These are phyloP conservation scores for Chrysochromulina tobinii DNA, from an alignment of 78 protist genomes.

Conservation along the genomic window DNA sequence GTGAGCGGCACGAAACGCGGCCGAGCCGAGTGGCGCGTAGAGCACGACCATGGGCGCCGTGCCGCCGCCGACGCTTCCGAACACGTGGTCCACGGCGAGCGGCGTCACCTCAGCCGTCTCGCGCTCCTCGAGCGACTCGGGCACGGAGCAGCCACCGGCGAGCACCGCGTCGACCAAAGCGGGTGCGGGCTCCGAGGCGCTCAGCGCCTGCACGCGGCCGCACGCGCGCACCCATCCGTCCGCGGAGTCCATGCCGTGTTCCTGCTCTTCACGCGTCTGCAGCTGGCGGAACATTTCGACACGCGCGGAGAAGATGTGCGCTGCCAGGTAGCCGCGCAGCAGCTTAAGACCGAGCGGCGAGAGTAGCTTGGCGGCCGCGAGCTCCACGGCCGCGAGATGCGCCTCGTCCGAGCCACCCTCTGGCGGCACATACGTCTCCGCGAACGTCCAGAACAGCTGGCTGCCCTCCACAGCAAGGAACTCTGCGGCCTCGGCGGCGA, in stretches of 20 bases:
- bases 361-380: not conserved
- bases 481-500: constrained; percentile 26
- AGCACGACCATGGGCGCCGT: not conserved
- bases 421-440: not conserved
- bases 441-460: not conserved
- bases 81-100: not conserved
- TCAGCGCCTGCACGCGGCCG: not conserved
- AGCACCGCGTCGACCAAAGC: not conserved
- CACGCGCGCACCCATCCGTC: not conserved
- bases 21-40: constrained; percentile 26
- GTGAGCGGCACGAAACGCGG: not conserved
- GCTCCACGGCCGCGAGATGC: not conserved
- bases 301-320: constrained; percentile 3
- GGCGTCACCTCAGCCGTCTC: not conserved
- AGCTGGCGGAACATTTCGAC: not conserved
- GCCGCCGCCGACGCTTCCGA: not conserved
- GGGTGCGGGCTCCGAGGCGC: not conserved
- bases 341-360: not conserved
- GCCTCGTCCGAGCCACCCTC: not conserved
- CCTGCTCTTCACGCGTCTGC: not conserved
- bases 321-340: not conserved
- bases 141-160: not conserved
- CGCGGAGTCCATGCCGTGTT: not conserved
- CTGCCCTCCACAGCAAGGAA: not conserved
- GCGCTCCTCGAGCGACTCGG: not conserved